Percentiles rank a stretch among this genome's conserved stretches.
Evolutionary conservation across 305 asterid species (phyloP).

Genomic region (Rubia peregrina): DNA sequence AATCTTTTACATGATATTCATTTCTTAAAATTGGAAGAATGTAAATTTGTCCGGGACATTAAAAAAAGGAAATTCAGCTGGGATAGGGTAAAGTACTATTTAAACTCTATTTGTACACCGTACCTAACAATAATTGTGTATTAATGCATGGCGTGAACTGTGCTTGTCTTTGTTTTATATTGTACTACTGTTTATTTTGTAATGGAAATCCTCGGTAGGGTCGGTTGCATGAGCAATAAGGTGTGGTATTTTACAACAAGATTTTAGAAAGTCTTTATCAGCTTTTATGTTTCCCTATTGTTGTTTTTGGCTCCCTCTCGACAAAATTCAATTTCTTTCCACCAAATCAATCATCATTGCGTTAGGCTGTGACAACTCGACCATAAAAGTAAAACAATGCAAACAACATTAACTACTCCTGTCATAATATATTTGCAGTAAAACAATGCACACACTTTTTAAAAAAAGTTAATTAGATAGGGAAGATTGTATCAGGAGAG

Average conservation of each 20-base stretch:
- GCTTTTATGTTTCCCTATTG: background rate
- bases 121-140: background rate
- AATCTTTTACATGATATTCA: too few relatives aligned
- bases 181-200: background rate
- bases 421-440: too few relatives aligned
- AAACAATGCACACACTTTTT: too few relatives aligned
- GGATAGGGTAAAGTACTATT: too few relatives aligned
- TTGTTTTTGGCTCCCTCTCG: background rate
- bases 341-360: conserved; percentile 6
- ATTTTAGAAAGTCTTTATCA: background rate
- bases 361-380: conserved; percentile 13
- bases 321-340: conserved; percentile 4
- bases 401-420: too few relatives aligned
- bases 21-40: too few relatives aligned
- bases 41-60: too few relatives aligned
- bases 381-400: background rate
- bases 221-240: conserved; percentile 11
- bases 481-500: too few relatives aligned
- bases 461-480: too few relatives aligned
- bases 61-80: too few relatives aligned
- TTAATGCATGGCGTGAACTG: background rate
- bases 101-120: too few relatives aligned
- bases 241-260: background rate
- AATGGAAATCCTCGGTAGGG: background rate
- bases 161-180: background rate